A percentile compares a stretch with the other conserved stretches of the same genome.
Evolutionary conservation across 23 red algal species (phyloP).

Genomic region (Chondrus crispus): DNA sequence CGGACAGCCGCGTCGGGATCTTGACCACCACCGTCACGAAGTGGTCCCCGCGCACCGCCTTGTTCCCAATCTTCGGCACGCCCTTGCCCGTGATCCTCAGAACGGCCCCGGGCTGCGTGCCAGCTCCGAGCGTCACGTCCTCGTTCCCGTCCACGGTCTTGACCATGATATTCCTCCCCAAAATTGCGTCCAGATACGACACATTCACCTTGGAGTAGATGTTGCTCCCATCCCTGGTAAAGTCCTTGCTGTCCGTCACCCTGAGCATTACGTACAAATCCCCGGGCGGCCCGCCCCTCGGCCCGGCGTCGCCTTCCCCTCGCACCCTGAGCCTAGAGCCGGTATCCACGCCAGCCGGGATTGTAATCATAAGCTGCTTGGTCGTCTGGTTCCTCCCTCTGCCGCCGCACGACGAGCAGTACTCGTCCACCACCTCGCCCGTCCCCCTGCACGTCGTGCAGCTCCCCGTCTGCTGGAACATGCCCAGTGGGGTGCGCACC

Average conservation of each 20-base stretch:
- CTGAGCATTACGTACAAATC: conserved; percentile 93
- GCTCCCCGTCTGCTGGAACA: conserved; percentile 83
- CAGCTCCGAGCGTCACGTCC: conserved; percentile 60
- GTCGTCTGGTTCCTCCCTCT: conserved; percentile 80
- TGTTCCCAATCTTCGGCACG: conserved; percentile 93
- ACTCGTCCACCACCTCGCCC: conserved; percentile 93
- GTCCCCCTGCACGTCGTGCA: conserved; percentile 85
- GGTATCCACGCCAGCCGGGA: conserved; percentile 96
- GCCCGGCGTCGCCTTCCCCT: conserved; percentile 93
- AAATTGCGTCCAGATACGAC: conserved; percentile 95
- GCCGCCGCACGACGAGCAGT: conserved; percentile 87
- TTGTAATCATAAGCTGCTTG: conserved; percentile 90
- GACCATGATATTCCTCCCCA: conserved; percentile 75
- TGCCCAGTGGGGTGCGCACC: conserved; percentile 91
- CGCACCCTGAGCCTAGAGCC: conserved; percentile 90
- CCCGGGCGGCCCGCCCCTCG: conserved; percentile 81
- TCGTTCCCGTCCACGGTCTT: conserved; percentile 85
- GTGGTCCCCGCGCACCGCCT: conserved; percentile 76
- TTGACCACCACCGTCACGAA: conserved; percentile 88
- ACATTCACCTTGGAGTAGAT: conserved; percentile 73
- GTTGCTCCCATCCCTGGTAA: conserved; percentile 80
- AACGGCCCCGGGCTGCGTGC: conserved; percentile 88
- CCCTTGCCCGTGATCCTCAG: conserved; percentile 89
- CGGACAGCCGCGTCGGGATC: conserved; percentile 60
- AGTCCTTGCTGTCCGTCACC: conserved; percentile 67